Conservation (phyloP, 2,329 filamentous ascomycete species). For the Emergomyces orientalis region DNA sequence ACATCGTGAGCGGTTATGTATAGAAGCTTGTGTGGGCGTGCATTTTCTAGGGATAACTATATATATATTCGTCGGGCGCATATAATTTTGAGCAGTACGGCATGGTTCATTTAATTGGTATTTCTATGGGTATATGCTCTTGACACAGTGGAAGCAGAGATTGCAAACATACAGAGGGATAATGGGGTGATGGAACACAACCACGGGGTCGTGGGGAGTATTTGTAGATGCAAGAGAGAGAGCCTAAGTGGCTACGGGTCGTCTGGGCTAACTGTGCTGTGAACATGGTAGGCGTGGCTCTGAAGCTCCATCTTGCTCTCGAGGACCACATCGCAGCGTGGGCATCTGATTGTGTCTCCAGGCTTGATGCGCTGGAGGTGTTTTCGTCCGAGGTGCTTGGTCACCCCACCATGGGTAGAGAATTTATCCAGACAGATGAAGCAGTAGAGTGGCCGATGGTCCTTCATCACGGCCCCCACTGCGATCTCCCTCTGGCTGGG, state of each 20-base stretch:
- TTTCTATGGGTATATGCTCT: too few species aligned
- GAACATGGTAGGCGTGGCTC: not conserved
- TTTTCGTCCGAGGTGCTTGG: conserved; percentile 1
- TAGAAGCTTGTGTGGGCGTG: too few species aligned
- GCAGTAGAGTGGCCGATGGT: not conserved
- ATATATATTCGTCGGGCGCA: too few species aligned
- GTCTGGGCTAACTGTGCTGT: not conserved
- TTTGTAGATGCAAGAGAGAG: not conserved
- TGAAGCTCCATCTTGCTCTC: conserved; percentile 2
- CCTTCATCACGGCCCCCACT: not conserved
- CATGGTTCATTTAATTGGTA: too few species aligned
- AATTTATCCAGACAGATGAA: conserved; percentile 1
- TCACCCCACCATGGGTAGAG: not conserved
- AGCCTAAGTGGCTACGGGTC: not conserved
- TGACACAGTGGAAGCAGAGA: too few species aligned
- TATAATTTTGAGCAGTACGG: too few species aligned
- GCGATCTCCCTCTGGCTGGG: not conserved
- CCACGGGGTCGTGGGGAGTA: too few species aligned
- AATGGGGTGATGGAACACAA: too few species aligned
- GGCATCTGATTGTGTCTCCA: not conserved
- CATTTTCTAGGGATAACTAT: too few species aligned
- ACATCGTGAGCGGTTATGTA: too few species aligned
- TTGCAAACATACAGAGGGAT: too few species aligned
- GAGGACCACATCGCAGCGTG: conserved; percentile 1
- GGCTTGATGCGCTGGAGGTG: not conserved